These are phyloP conservation scores for Blepharisma japonicum DNA, from an alignment of 73 alveolate genomes.

Conservation along the genomic window DNA sequence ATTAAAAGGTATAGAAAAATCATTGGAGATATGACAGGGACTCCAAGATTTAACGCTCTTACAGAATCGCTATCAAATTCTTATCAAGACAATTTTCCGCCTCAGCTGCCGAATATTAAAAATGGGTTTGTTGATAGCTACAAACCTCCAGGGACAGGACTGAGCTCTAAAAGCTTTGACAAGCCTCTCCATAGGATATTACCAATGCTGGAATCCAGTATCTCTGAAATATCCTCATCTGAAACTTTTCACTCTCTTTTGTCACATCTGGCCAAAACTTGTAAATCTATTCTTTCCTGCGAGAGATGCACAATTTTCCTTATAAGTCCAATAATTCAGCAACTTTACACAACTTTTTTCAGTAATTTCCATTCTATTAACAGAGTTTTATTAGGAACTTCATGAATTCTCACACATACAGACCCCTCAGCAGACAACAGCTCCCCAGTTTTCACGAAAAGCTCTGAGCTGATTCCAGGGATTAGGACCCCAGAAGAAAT, in stretches of 20 bases:
- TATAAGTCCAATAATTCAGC: not conserved
- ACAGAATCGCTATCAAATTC: not conserved
- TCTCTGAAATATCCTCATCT: not conserved
- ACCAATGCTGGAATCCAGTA: not conserved
- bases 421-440: not conserved
- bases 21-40: not conserved
- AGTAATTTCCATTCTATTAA: not conserved
- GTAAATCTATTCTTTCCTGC: not conserved
- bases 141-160: not conserved
- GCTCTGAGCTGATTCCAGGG: not conserved
- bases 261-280: not conserved
- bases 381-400: not conserved
- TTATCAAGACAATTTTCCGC: not conserved
- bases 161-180: not conserved
- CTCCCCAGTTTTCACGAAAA: not conserved
- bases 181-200: not conserved
- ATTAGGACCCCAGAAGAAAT: not conserved
- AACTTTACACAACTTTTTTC: not conserved
- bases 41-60: not conserved
- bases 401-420: not conserved
- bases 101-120: not conserved
- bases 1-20: conserved; percentile 25
- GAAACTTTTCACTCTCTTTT: not conserved
- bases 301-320: not conserved
- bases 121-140: not conserved